These are phyloP conservation scores for Neonectria sp. DNA, from an alignment of 2,329 filamentous ascomycete genomes.

Conservation along the genomic window DNA sequence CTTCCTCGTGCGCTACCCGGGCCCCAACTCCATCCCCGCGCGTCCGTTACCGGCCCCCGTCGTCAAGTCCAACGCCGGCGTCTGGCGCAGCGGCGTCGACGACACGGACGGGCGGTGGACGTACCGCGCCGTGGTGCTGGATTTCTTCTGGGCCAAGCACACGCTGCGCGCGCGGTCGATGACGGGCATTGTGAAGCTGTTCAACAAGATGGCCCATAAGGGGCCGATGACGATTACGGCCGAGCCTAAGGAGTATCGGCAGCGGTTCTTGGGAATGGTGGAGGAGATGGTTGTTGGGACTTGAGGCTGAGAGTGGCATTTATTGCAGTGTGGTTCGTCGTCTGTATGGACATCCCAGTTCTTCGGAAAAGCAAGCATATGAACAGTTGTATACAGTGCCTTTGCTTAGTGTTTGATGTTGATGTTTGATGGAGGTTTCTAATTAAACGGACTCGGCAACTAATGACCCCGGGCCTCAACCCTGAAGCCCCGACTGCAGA, in stretches of 20 bases:
- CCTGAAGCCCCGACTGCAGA: not conserved
- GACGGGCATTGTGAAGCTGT: slow-evolving; percentile 75
- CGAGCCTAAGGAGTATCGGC: slow-evolving; percentile 76
- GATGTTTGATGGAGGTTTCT: not conserved
- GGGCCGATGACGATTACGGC: slow-evolving; percentile 85
- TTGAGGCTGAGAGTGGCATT: slow-evolving; percentile 1
- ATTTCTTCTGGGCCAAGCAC: slow-evolving; percentile 87
- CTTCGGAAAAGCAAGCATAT: not conserved
- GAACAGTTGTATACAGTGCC: not conserved
- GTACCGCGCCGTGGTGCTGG: slow-evolving; percentile 77
- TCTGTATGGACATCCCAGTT: not conserved
- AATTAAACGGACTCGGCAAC: not conserved
- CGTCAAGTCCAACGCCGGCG: slow-evolving; percentile 43
- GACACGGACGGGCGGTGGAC: slow-evolving; percentile 76
- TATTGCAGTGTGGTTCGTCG: not conserved
- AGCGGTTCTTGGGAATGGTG: slow-evolving; percentile 67
- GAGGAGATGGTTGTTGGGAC: slow-evolving; percentile 58
- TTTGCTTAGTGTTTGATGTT: not conserved
- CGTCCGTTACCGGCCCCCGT: slow-evolving; percentile 56
- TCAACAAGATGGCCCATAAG: slow-evolving; percentile 74
- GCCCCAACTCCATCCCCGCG: slow-evolving; percentile 25
- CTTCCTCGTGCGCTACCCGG: slow-evolving; percentile 72
- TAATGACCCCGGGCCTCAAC: not conserved
- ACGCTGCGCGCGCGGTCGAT: slow-evolving; percentile 76
- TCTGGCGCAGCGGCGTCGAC: slow-evolving; percentile 74